A percentile compares a stretch with the other conserved stretches of the same genome.
These are phyloP conservation scores for Sugiyamaella japonica DNA, from an alignment of 1,139 yeast genomes.

Conservation along the genomic window DNA sequence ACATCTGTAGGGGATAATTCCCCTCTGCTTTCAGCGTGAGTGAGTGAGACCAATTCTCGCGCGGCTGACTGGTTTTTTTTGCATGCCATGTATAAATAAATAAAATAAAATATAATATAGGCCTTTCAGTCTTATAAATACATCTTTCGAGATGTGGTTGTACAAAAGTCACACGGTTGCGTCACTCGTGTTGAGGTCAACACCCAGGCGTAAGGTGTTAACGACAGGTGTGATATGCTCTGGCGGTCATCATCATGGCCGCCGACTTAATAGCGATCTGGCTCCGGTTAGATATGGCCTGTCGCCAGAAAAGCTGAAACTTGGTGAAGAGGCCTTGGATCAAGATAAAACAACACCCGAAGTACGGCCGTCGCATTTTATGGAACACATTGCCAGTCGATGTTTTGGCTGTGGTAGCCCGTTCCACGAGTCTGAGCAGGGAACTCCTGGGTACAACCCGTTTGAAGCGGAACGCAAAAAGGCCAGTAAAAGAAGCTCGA, in stretches of 20 bases:
- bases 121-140: no score
- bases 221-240: background rate
- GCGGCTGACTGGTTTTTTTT: background rate
- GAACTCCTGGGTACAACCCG: conserved; percentile 47
- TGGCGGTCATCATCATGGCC: background rate
- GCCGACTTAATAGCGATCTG: background rate
- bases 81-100: background rate
- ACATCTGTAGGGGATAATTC: conserved; percentile 3
- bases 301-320: background rate
- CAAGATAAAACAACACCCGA: background rate
- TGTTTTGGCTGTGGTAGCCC: conserved; percentile 50
- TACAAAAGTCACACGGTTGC: background rate
- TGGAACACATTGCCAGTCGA: conserved; percentile 10
- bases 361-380: conserved; percentile 10
- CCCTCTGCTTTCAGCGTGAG: conserved; percentile 1
- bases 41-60: no score
- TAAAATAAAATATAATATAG: no score
- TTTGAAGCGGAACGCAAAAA: conserved; percentile 16
- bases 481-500: conserved; percentile 1
- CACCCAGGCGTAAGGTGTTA: background rate
- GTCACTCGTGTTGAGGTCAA: background rate
- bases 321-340: background rate
- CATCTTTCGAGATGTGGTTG: conserved; percentile 1
- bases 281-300: background rate
- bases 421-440: conserved; percentile 46